These are phyloP conservation scores for Brasilioporus rufonigricans DNA, from an alignment of 768 basidiomycete genomes.

Conservation along the genomic window DNA sequence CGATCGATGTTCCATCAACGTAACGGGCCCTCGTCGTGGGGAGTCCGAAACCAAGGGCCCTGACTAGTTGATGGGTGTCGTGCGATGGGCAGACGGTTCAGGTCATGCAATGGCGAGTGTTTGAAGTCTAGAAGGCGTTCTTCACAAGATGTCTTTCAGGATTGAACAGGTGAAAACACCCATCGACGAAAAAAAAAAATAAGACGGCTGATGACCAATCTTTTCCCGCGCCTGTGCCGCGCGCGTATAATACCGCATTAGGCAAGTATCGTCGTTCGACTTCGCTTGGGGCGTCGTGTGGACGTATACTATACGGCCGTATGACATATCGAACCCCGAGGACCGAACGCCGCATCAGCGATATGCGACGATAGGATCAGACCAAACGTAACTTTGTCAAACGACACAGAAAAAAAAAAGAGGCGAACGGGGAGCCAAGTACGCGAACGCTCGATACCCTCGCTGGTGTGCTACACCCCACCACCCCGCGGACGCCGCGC, in stretches of 20 bases:
- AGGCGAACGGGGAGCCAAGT: too few relatives aligned
- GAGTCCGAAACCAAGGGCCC: slow-evolving; percentile 46
- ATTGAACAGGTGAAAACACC: too few relatives aligned
- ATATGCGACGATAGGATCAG: neutral
- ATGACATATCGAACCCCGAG: too few relatives aligned
- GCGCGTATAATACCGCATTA: slow-evolving; percentile 1
- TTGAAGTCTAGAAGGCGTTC: too few relatives aligned
- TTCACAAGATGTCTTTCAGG: too few relatives aligned
- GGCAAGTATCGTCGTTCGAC: slow-evolving; percentile 25
- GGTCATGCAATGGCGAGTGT: too few relatives aligned
- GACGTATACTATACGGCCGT: too few relatives aligned
- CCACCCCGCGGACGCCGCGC: slow-evolving; percentile 43
- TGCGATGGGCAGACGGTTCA: neutral
- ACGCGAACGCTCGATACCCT: too few relatives aligned
- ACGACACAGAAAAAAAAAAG: too few relatives aligned
- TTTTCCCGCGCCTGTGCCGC: slow-evolving; percentile 15
- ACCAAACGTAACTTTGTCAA: neutral
- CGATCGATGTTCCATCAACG: slow-evolving; percentile 64
- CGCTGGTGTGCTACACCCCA: neutral
- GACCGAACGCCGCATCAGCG: neutral
- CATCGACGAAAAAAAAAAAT: neutral
- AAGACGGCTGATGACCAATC: slow-evolving; percentile 20
- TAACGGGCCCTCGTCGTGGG: slow-evolving; percentile 61
- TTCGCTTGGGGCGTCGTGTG: too few relatives aligned
- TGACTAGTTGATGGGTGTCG: slow-evolving; percentile 53